These are phyloP conservation scores for Bryoglossum gracile DNA, from an alignment of 495 filamentous ascomycete genomes.

Conservation along the genomic window DNA sequence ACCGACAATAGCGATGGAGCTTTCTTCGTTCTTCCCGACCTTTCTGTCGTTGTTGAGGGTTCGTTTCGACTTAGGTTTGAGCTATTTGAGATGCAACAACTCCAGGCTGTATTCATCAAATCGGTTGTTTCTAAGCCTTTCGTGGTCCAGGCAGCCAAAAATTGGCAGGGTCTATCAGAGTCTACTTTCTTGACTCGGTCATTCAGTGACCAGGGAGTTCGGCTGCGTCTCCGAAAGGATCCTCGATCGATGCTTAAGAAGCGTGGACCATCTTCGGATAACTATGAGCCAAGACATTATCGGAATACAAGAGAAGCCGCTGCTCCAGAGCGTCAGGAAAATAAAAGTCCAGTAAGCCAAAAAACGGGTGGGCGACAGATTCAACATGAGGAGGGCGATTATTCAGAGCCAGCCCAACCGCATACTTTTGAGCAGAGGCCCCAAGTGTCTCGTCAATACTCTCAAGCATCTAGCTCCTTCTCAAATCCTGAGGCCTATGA, in stretches of 20 bases:
- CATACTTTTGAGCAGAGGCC: constrained; percentile 3
- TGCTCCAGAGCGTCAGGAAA: not conserved
- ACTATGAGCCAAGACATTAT: constrained; percentile 23
- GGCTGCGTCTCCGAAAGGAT: constrained; percentile 84
- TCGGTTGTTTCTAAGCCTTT: constrained; percentile 69
- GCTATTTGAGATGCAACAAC: constrained; percentile 69
- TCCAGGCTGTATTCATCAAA: constrained; percentile 58
- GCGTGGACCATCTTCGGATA: constrained; percentile 22
- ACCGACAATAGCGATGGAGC: constrained; percentile 86
- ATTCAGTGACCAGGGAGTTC: constrained; percentile 92
- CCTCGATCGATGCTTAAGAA: constrained; percentile 48
- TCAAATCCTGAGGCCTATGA: constrained; percentile 3
- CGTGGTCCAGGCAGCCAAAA: constrained; percentile 66
- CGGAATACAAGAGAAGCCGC: not conserved
- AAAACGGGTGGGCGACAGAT: constrained; percentile 1
- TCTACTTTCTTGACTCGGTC: constrained; percentile 88
- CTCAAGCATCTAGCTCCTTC: constrained; percentile 8
- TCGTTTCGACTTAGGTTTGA: constrained; percentile 75
- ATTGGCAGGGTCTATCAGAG: constrained; percentile 80
- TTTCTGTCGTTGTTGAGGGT: constrained; percentile 79
- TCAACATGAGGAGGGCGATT: constrained; percentile 5
- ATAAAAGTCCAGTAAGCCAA: not conserved
- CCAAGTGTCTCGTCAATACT: constrained; percentile 4
- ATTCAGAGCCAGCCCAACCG: not conserved
- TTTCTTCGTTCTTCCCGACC: constrained; percentile 95